Conservation (phyloP, 208 protist genomes). For the Herpetomonas samuelpessoai region DNA sequence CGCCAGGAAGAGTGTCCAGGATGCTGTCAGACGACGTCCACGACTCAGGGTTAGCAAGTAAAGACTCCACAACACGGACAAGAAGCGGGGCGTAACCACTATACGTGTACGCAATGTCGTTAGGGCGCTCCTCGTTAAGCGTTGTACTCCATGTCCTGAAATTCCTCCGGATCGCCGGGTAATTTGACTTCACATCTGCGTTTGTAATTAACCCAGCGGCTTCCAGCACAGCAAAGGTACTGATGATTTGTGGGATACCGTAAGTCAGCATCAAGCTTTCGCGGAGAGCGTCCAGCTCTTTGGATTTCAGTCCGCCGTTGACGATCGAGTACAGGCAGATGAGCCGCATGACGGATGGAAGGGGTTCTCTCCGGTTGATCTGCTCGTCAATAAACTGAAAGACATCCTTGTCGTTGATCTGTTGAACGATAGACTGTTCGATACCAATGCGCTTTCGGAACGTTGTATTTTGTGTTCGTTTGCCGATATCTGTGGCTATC, state of each 20-base stretch:
- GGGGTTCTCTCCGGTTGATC: constrained; percentile 50
- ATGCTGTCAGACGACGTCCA: constrained; percentile 36
- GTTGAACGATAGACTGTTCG: constrained; percentile 80
- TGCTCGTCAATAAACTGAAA: constrained; percentile 85
- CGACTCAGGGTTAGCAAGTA: constrained; percentile 38
- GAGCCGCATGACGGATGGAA: constrained; percentile 65
- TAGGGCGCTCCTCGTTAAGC: constrained; percentile 52
- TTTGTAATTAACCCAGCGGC: constrained; percentile 49
- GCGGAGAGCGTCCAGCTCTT: constrained; percentile 62
- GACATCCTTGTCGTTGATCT: constrained; percentile 60
- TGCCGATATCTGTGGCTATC: constrained; percentile 78
- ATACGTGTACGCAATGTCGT: constrained; percentile 76
- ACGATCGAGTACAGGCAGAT: constrained; percentile 83
- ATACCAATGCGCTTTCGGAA: constrained; percentile 67
- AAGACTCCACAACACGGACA: constrained; percentile 46
- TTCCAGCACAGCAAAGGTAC: constrained; percentile 52
- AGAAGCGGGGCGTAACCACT: constrained; percentile 72
- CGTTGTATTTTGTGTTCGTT: constrained; percentile 52
- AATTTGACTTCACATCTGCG: constrained; percentile 44
- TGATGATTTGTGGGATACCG: constrained; percentile 77
- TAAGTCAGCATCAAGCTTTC: constrained; percentile 84
- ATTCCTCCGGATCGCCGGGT: constrained; percentile 44
- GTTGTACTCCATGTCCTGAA: constrained; percentile 56
- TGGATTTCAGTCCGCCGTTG: constrained; percentile 71
- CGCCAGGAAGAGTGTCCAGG: constrained; percentile 40